Conservation (phyloP, 1,284 basidiomycete species). For the Neotropicomus parvogracilis region DNA sequence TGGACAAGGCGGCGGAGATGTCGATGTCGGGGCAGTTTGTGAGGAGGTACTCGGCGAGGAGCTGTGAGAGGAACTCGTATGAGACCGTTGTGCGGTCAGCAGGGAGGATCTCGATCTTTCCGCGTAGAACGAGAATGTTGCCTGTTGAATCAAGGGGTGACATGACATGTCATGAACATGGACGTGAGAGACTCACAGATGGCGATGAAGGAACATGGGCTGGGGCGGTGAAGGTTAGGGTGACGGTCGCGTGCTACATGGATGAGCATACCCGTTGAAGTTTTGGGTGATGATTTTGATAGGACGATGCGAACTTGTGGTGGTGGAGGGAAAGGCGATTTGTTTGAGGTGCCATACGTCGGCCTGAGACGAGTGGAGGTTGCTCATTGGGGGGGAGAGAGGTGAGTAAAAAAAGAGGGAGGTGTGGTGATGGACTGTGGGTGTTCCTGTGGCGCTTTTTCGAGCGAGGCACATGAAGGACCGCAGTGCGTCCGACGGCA, state of each 20-base stretch:
- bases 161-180: background rate
- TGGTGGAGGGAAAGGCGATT: constrained; percentile 52
- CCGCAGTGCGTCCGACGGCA: no score
- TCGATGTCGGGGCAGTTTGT: constrained; percentile 61
- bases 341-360: constrained; percentile 81
- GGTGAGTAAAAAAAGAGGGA: no score
- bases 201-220: constrained; percentile 78
- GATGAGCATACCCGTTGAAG: constrained; percentile 60
- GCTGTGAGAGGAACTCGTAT: constrained; percentile 78
- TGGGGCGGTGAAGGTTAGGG: background rate
- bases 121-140: constrained; percentile 80
- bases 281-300: constrained; percentile 79
- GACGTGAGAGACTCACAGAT: constrained; percentile 52
- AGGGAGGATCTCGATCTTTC: constrained; percentile 69
- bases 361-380: constrained; percentile 40
- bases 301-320: no score
- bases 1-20: constrained; percentile 74
- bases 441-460: no score
- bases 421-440: no score
- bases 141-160: constrained; percentile 25
- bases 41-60: constrained; percentile 82
- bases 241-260: background rate
- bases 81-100: constrained; percentile 65
- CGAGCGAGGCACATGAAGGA: no score
- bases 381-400: no score